Base-by-base conservation (phyloP, 2,329 filamentous ascomycete species). In the Aspergillus pseudoterreus region DNA sequence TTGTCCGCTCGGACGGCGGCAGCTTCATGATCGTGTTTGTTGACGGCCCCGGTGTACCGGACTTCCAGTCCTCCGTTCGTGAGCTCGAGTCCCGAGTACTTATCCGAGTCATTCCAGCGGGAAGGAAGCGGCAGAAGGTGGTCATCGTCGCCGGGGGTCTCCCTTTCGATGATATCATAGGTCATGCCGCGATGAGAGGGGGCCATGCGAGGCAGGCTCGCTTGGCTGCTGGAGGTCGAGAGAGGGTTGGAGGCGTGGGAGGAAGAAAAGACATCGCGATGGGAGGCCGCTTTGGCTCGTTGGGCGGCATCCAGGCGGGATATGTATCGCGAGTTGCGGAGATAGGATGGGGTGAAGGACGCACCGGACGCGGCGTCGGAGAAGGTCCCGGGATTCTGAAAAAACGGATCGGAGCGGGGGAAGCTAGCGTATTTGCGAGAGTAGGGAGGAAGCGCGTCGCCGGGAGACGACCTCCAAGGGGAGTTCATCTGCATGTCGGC, bases 101-200 rank as follows among this genome's bases (percentile, higher is more conserved):
- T 92, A 68, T 96, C 91, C 30, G 81, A 77, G 44, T 85, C 86
- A 61, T 85, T 95, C 92, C 91, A 97, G 63, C 81, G 82, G 4
- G 86, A 85, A 15, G 94, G 94, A 57, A 97, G 78, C 8, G 87
- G 86, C 51, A 82, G 78, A 39, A 89, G 67, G 1, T 78, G 75
- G 45, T 87, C 83, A 32, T 87, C 82, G 35, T 86, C 82, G 33
- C 73, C 64, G 10, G 65, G 54, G 0, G 86, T 82, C 27, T 83
- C 75, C 57, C 88, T 85, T 73, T 96, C 92, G 60, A 95, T 85
- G 54, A 95, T 80, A 63, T 95, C 90, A 69, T 90, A 90, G 14
- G 88, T 84, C 73, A 95, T 83, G 17, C 90, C 91, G 49, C 88
- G 81, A 71, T 95, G 86, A 27, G 81, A 81, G 3, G 86, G 77